phyloP scores from a whole-genome alignment of 2,329 filamentous ascomycete species.

The Arthrobotrys sphaeroides region DNA sequence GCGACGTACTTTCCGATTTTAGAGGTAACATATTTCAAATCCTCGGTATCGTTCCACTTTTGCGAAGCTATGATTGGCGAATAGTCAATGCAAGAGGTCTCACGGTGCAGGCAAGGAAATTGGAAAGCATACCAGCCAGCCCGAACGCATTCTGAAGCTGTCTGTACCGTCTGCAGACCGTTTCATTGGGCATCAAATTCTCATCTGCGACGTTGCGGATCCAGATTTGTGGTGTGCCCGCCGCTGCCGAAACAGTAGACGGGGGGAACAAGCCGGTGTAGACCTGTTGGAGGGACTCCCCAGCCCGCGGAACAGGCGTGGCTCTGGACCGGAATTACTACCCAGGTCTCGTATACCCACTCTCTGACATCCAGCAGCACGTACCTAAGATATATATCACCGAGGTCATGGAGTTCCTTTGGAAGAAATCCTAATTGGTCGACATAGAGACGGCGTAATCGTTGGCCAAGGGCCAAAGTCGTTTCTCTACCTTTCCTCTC shows the following conservation, averaged over 20 bases:
- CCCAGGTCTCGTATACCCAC: neutral
- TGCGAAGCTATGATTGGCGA: conserved; percentile 69
- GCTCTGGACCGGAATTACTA: conserved; percentile 59
- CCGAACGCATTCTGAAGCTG: conserved; percentile 67
- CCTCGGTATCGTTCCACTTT: conserved; percentile 77
- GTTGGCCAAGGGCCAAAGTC: conserved; percentile 73
- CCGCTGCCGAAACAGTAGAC: conserved; percentile 63
- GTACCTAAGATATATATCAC: conserved; percentile 73
- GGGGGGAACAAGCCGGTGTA: conserved; percentile 79
- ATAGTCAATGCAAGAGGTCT: neutral
- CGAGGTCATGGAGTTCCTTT: conserved; percentile 64
- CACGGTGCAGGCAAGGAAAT: conserved; percentile 70
- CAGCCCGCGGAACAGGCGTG: conserved; percentile 77
- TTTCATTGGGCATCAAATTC: conserved; percentile 81
- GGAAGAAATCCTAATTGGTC: conserved; percentile 79
- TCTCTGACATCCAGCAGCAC: neutral
- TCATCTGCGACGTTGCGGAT: conserved; percentile 69
- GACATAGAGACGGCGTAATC: conserved; percentile 77
- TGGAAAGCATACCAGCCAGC: conserved; percentile 10
- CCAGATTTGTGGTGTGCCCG: conserved; percentile 51
- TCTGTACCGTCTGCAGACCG: conserved; percentile 76
- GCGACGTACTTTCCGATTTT: conserved; percentile 88
- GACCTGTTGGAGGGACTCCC: conserved; percentile 79
- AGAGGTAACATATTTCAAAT: conserved; percentile 84
- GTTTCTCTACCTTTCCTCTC: conserved; percentile 71